These are phyloP conservation scores for Pseudonectria buxi DNA, from an alignment of 2,329 filamentous ascomycete genomes.

Conservation along the genomic window DNA sequence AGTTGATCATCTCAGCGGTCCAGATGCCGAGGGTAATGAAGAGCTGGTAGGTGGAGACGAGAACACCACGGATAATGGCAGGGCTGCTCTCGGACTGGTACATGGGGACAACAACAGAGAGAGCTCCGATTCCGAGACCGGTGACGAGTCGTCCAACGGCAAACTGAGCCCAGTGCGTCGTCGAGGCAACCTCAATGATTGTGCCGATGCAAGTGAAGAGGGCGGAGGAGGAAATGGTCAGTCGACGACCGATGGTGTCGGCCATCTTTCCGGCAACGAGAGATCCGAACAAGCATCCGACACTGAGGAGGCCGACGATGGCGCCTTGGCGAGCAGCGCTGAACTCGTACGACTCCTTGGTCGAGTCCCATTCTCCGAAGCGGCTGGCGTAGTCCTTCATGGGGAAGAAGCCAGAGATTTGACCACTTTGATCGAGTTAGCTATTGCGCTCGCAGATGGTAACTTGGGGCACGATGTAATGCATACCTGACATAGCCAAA, in stretches of 20 bases:
- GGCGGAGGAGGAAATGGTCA: constrained; percentile 55
- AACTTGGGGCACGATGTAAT: neutral
- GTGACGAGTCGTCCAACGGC: constrained; percentile 60
- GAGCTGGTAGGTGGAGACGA: constrained; percentile 61
- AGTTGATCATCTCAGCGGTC: constrained; percentile 53
- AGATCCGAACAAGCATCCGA: constrained; percentile 54
- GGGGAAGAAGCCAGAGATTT: constrained; percentile 54
- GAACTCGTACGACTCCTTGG: constrained; percentile 40
- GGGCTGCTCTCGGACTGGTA: constrained; percentile 63
- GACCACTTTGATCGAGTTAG: constrained; percentile 36
- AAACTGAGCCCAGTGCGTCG: constrained; percentile 54
- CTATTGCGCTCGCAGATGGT: constrained; percentile 1
- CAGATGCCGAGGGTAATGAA: constrained; percentile 64
- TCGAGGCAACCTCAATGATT: constrained; percentile 54
- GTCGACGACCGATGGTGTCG: constrained; percentile 53
- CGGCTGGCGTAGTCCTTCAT: constrained; percentile 51
- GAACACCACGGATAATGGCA: constrained; percentile 54
- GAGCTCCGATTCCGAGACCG: constrained; percentile 57
- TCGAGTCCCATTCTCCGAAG: constrained; percentile 43
- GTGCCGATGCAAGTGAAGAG: constrained; percentile 59
- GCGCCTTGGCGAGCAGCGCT: constrained; percentile 54
- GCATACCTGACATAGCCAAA: constrained; percentile 50
- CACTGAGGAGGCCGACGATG: constrained; percentile 53
- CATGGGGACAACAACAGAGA: constrained; percentile 60
- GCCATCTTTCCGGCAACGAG: constrained; percentile 53